phyloP scores from a whole-genome alignment of 768 basidiomycete species.

The Tricholoma terreum region DNA sequence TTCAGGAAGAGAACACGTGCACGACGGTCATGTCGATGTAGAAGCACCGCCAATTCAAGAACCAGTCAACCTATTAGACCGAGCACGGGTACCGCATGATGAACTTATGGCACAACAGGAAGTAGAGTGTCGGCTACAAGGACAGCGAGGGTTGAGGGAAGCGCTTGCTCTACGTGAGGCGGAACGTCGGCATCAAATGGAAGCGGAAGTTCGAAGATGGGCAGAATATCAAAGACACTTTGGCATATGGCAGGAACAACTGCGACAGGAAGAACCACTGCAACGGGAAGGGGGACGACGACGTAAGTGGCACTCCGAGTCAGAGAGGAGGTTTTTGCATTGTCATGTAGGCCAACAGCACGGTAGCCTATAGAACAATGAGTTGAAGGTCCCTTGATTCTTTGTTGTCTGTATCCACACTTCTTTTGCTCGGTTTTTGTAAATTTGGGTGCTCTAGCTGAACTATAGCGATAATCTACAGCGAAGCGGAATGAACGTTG shows the following conservation, averaged over 20 bases:
- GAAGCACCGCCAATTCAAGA: neutral
- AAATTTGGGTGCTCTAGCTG: too few relatives aligned
- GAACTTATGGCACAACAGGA: neutral
- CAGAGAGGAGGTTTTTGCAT: slow-evolving; percentile 21
- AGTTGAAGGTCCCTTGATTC: too few relatives aligned
- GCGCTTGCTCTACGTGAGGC: neutral
- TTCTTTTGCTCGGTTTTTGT: too few relatives aligned
- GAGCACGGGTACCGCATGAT: neutral
- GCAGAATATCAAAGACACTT: neutral
- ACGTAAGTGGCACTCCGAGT: too few relatives aligned
- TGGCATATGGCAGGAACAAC: neutral
- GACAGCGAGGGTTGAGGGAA: neutral
- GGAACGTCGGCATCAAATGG: neutral
- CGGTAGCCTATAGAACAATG: too few relatives aligned
- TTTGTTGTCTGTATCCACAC: too few relatives aligned
- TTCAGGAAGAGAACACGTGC: slow-evolving; percentile 22
- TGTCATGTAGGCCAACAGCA: slow-evolving; percentile 29
- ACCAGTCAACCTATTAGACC: neutral
- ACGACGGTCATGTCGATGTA: neutral
- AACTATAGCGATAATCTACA: too few relatives aligned
- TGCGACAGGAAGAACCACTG: slow-evolving; percentile 14
- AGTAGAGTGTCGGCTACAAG: neutral
- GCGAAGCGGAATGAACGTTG: too few relatives aligned
- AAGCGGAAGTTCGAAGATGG: neutral
- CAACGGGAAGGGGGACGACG: too few relatives aligned